Evolutionary conservation across 768 basidiomycete species (phyloP).

Genomic region (Xerocomellus chrysenteron): DNA sequence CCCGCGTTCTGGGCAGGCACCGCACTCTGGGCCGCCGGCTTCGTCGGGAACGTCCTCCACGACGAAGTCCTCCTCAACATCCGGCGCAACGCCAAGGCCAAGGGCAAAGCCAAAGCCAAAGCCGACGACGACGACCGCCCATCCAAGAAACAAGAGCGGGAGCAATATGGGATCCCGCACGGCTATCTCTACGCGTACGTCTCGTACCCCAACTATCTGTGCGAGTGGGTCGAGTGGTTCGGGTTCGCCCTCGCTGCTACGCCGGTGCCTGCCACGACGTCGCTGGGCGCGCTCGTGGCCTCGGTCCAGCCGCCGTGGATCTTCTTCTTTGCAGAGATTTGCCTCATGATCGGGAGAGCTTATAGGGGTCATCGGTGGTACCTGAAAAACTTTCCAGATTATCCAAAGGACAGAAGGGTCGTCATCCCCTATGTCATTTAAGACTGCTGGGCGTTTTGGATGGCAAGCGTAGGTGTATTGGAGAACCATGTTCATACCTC

Average conservation of each 20-base stretch:
- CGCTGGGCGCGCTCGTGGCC: conserved; percentile 41
- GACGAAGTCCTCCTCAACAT: conserved; percentile 89
- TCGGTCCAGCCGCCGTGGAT: conserved; percentile 70
- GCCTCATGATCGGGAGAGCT: conserved; percentile 80
- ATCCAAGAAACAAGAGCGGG: conserved; percentile 17
- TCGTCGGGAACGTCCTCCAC: conserved; percentile 79
- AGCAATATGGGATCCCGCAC: conserved; percentile 78
- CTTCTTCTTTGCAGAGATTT: conserved; percentile 72
- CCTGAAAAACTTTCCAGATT: conserved; percentile 70
- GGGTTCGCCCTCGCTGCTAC: conserved; percentile 81
- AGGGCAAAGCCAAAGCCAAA: conserved; percentile 31
- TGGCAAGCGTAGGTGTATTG: background rate
- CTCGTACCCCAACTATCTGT: conserved; percentile 92
- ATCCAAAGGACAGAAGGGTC: conserved; percentile 72
- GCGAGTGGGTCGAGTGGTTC: conserved; percentile 94
- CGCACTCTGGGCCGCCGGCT: conserved; percentile 65
- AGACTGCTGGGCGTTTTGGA: background rate
- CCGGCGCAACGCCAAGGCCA: conserved; percentile 57
- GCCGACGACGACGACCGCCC: conserved; percentile 22
- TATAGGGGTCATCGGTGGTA: conserved; percentile 89
- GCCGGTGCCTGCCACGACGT: conserved; percentile 40
- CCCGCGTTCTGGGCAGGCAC: conserved; percentile 63
- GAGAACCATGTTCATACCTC: no score
- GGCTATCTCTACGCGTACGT: conserved; percentile 74
- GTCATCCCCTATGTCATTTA: conserved; percentile 79